These are phyloP conservation scores for Pyrus pyrifolia DNA, from an alignment of 306 rosid genomes.

Conservation along the genomic window DNA sequence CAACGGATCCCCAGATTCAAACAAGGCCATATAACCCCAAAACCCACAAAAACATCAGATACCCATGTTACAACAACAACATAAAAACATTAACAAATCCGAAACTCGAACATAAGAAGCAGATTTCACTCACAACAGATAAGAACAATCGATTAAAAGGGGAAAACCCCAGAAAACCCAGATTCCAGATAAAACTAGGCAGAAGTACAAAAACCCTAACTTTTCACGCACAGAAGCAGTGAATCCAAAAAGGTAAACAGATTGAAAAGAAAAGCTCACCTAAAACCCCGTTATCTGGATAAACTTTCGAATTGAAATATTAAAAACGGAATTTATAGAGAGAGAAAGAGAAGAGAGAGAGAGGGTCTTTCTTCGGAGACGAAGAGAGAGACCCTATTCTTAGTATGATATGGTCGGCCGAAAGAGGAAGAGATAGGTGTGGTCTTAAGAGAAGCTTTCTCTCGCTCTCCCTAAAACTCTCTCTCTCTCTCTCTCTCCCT, in stretches of 20 bases:
- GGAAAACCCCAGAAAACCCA: not conserved
- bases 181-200: not conserved
- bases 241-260: not conserved
- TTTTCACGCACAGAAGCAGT: not conserved
- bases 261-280: conserved; percentile 10
- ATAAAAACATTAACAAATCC: not conserved
- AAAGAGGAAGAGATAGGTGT: conserved; percentile 26
- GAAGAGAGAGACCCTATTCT: conserved; percentile 17
- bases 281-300: not conserved
- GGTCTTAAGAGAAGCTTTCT: conserved; percentile 23
- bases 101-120: not conserved
- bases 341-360: not conserved
- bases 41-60: not conserved
- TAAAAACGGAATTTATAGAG: not conserved
- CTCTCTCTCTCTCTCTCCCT: not conserved
- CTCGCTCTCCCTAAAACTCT: not conserved
- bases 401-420: conserved; percentile 21
- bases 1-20: not conserved
- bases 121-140: not conserved
- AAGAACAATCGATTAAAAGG: not conserved
- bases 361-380: conserved; percentile 15
- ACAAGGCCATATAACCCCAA: not conserved
- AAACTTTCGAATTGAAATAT: not conserved
- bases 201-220: conserved; percentile 13
- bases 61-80: not conserved